Evolutionary conservation across 1,284 basidiomycete genomes (phyloP).

Genomic region (Thecaphora thlaspeos): DNA sequence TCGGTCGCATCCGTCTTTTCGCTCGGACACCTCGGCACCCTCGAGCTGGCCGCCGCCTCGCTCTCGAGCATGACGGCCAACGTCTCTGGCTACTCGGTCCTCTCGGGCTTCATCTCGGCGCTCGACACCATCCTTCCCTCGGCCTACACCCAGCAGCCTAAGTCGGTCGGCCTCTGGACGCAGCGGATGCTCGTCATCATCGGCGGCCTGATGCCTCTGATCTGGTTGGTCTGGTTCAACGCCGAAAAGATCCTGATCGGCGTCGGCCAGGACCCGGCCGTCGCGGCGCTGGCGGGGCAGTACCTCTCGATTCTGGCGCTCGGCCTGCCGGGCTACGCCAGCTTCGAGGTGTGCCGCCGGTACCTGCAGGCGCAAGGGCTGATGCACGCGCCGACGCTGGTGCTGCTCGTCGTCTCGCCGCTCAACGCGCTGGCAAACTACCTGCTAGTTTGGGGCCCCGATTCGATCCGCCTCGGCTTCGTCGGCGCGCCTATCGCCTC

Average conservation of each 20-base stretch:
- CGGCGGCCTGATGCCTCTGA: conserved; percentile 26
- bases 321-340: conserved; percentile 82
- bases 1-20: conserved; percentile 51
- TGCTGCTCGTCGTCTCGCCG: conserved; percentile 80
- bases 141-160: conserved; percentile 82
- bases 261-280: conserved; percentile 80
- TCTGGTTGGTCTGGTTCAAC: conserved; percentile 68
- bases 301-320: conserved; percentile 74
- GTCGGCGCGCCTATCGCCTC: conserved; percentile 89
- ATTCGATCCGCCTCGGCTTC: conserved; percentile 70
- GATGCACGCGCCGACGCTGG: conserved; percentile 81
- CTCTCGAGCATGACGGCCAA: conserved; percentile 55
- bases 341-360: conserved; percentile 46
- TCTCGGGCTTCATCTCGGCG: conserved; percentile 72
- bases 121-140: conserved; percentile 85
- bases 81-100: conserved; percentile 52
- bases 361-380: conserved; percentile 64
- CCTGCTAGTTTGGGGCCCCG: conserved; percentile 65
- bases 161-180: conserved; percentile 83
- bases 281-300: conserved; percentile 72
- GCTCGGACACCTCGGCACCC: conserved; percentile 54
- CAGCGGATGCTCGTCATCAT: conserved; percentile 74
- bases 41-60: conserved; percentile 51
- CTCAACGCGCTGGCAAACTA: conserved; percentile 82
- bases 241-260: conserved; percentile 74